Evolutionary conservation across 345 rosid species (phyloP).

Genomic region (Clausena lansium): DNA sequence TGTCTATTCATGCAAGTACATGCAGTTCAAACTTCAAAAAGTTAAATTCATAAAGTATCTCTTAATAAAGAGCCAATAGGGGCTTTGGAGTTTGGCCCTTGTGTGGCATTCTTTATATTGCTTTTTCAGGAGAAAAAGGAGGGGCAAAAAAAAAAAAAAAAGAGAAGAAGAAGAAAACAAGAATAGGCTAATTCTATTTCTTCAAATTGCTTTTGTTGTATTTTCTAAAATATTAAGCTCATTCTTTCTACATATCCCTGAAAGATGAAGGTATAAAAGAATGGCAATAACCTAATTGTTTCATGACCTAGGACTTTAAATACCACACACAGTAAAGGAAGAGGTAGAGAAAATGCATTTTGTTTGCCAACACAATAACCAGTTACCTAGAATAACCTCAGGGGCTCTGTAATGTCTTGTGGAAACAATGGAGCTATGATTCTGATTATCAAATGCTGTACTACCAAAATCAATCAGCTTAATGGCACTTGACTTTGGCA

Average conservation of each 20-base stretch:
- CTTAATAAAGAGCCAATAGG: background rate
- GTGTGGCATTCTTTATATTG: background rate
- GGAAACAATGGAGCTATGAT: constrained; percentile 74
- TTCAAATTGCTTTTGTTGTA: background rate
- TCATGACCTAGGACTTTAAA: background rate
- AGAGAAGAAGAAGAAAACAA: background rate
- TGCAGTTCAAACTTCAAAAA: background rate
- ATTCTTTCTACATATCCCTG: constrained; percentile 1
- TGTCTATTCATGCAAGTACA: background rate
- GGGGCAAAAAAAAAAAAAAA: too few species aligned
- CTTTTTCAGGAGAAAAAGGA: too few species aligned
- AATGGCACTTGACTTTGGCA: constrained; percentile 89
- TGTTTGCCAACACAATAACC: constrained; percentile 24
- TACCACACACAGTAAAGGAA: constrained; percentile 11
- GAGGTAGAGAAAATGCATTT: constrained; percentile 16
- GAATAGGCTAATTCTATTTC: background rate
- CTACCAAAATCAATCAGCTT: constrained; percentile 94
- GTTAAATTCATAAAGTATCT: background rate
- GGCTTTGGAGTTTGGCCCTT: background rate
- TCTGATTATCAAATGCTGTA: constrained; percentile 71
- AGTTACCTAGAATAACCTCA: constrained; percentile 74
- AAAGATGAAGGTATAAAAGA: background rate
- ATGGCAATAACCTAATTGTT: constrained; percentile 7
- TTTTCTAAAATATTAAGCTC: background rate
- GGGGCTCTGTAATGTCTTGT: constrained; percentile 90